A percentile compares a stretch with the other conserved stretches of the same genome.
Evolutionary conservation across 495 filamentous ascomycete species (phyloP).

Genomic region (Aspergillus coremiiformis): DNA sequence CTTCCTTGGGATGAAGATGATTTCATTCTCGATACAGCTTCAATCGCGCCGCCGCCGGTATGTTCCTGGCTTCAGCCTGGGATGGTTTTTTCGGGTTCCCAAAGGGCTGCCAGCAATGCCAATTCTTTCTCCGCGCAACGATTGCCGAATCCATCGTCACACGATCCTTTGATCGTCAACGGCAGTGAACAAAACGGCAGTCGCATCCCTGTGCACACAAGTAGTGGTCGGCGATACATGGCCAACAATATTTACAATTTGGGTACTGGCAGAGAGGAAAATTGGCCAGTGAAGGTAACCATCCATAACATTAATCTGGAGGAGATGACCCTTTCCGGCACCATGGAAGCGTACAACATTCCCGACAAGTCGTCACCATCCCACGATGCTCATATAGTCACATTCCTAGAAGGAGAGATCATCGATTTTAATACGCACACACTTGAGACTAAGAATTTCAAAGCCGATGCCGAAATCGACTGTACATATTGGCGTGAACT

Average conservation of each 20-base stretch:
- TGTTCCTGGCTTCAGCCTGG: conserved; percentile 63
- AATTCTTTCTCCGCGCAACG: conserved; percentile 25
- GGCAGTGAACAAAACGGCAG: conserved; percentile 22
- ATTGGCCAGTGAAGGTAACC: conserved; percentile 68
- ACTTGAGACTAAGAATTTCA: conserved; percentile 61
- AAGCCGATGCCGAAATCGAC: conserved; percentile 52
- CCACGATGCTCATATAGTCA: conserved; percentile 58
- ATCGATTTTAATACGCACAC: conserved; percentile 65
- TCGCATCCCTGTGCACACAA: conserved; percentile 29
- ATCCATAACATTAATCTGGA: conserved; percentile 60
- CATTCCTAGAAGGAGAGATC: conserved; percentile 70
- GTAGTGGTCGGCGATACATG: conserved; percentile 31
- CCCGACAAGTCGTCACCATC: conserved; percentile 48
- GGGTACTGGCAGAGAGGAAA: conserved; percentile 41
- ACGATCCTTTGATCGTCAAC: conserved; percentile 36
- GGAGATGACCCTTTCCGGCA: conserved; percentile 60
- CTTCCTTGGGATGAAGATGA: conserved; percentile 48
- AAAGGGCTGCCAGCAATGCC: conserved; percentile 39
- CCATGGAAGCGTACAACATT: conserved; percentile 76
- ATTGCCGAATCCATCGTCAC: conserved; percentile 18
- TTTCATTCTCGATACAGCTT: conserved; percentile 52
- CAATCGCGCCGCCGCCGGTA: conserved; percentile 46
- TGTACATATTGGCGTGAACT: conserved; percentile 66
- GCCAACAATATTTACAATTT: conserved; percentile 27
- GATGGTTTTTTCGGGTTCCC: conserved; percentile 55